A percentile compares a stretch with the other conserved stretches of the same genome.
Evolutionary conservation across 345 rosid genomes (phyloP).

Genomic region (Eucalyptus regnans): DNA sequence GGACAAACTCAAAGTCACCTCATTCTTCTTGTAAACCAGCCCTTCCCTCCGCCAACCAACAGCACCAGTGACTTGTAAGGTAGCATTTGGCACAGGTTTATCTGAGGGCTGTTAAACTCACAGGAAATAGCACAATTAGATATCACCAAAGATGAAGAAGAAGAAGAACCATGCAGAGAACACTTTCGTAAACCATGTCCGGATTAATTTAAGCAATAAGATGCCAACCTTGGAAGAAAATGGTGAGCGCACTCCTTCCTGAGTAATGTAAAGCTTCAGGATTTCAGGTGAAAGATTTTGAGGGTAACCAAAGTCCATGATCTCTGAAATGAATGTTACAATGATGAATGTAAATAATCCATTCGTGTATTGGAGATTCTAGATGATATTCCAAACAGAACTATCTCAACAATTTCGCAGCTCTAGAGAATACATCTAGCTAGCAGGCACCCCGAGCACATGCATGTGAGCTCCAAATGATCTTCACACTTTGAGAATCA

Average conservation of each 20-base stretch:
- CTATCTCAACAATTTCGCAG: background rate
- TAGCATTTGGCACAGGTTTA: slow-evolving; percentile 95
- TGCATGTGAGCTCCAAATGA: background rate
- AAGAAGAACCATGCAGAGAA: background rate
- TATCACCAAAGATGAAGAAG: background rate
- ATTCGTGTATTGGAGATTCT: background rate
- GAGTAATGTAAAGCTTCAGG: slow-evolving; percentile 93
- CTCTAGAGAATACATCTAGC: background rate
- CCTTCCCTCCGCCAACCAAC: slow-evolving; percentile 99
- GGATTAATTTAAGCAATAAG: background rate
- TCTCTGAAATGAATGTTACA: slow-evolving; percentile 39
- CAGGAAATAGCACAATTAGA: background rate
- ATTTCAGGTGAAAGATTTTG: slow-evolving; percentile 98
- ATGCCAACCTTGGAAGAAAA: slow-evolving; percentile 84
- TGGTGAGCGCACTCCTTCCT: slow-evolving; percentile 96
- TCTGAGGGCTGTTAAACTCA: slow-evolving; percentile 49
- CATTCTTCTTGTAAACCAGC: slow-evolving; percentile 90
- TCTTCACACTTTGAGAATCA: background rate
- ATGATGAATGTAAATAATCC: background rate
- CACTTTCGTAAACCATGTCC: background rate
- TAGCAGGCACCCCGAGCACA: background rate
- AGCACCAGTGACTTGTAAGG: slow-evolving; percentile 98
- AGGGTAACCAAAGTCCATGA: slow-evolving; percentile 96
- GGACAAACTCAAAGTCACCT: slow-evolving; percentile 31
- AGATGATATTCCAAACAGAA: background rate